Percentiles rank a stretch among this genome's conserved stretches.
These are phyloP conservation scores for Tylopilus plumbeoviolaceoides DNA, from an alignment of 768 basidiomycete species.

Conservation along the genomic window DNA sequence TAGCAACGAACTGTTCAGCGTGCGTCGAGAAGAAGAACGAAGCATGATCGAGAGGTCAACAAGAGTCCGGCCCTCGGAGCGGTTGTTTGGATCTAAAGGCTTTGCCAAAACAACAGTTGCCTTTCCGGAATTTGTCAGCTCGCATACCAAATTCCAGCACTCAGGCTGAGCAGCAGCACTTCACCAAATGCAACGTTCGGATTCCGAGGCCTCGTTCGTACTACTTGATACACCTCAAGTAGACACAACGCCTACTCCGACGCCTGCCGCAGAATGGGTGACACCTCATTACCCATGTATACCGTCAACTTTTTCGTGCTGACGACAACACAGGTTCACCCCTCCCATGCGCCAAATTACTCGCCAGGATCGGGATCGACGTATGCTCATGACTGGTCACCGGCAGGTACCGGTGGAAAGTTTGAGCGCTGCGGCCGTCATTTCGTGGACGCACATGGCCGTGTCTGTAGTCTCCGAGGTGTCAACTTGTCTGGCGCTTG, in stretches of 20 bases:
- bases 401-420: constrained; percentile 47
- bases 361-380: constrained; percentile 43
- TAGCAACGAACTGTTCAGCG: background rate
- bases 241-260: background rate
- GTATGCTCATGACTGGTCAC: constrained; percentile 76
- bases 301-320: background rate
- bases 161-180: background rate
- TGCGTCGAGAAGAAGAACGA: background rate
- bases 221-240: constrained; percentile 31
- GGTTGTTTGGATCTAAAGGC: constrained; percentile 30
- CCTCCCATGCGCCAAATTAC: constrained; percentile 45
- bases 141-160: background rate
- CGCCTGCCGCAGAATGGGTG: constrained; percentile 4
- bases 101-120: constrained; percentile 29
- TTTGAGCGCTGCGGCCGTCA: constrained; percentile 68
- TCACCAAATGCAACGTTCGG: constrained; percentile 25
- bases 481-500: constrained; percentile 81
- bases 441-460: constrained; percentile 75
- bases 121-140: background rate
- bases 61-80: background rate
- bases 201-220: constrained; percentile 47
- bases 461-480: constrained; percentile 78
- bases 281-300: background rate
- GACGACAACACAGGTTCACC: constrained; percentile 33
- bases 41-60: constrained; percentile 1